Conservation (phyloP, 768 basidiomycete genomes). For the Russula earlei region DNA sequence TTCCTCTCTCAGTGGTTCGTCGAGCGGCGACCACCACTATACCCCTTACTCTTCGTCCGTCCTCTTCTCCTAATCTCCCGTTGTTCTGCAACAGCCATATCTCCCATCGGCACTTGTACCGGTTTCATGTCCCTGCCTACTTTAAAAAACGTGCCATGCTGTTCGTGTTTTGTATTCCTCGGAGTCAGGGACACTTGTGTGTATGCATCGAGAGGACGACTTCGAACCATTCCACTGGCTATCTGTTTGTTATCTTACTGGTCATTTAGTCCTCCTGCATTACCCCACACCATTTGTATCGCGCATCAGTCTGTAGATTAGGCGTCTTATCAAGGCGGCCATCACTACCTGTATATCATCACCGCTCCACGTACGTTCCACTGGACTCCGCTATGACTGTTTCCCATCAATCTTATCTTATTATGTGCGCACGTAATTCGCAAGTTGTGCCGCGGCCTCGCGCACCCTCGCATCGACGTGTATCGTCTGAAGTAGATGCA, state of each 20-base stretch:
- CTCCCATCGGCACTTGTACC: conserved; percentile 7
- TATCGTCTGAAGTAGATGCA: conserved; percentile 48
- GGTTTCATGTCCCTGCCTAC: neutral
- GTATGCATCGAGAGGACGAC: conserved; percentile 7
- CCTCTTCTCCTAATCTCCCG: conserved; percentile 17
- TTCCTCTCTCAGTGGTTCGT: conserved; percentile 5
- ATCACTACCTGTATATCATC: conserved; percentile 13
- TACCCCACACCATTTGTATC: neutral
- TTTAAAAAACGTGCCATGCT: conserved; percentile 7
- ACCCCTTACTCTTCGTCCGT: conserved; percentile 17
- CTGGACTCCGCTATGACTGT: neutral
- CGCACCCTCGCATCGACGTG: conserved; percentile 65
- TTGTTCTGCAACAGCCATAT: neutral
- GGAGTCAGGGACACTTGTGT: conserved; percentile 15
- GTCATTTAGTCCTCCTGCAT: conserved; percentile 7
- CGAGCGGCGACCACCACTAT: conserved; percentile 10
- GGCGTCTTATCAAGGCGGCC: neutral
- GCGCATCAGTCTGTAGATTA: conserved; percentile 16
- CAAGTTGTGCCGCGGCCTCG: conserved; percentile 51
- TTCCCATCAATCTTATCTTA: conserved; percentile 17
- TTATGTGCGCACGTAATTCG: conserved; percentile 35
- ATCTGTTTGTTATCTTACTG: conserved; percentile 12
- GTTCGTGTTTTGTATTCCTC: conserved; percentile 10
- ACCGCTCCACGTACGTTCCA: conserved; percentile 8
- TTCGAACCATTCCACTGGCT: neutral